A percentile compares a stretch with the other conserved stretches of the same genome.
These are phyloP conservation scores for Agmasoma carcini DNA, from an alignment of 371 early-diverging fungal species.

Conservation along the genomic window DNA sequence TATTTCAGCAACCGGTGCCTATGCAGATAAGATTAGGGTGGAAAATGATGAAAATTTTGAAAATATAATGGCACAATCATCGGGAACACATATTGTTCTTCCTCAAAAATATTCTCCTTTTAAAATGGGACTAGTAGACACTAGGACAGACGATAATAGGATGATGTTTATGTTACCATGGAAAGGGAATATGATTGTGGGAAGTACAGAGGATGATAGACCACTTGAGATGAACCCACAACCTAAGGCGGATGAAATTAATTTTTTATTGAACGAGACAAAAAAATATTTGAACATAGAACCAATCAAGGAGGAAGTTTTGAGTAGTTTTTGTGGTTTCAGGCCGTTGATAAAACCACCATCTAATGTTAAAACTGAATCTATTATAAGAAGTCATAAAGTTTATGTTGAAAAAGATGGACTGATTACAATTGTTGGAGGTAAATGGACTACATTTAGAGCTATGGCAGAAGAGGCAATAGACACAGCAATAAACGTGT, in stretches of 20 bases:
- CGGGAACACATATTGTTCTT: constrained; percentile 85
- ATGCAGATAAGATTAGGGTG: constrained; percentile 63
- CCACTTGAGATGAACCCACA: constrained; percentile 63
- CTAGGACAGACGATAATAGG: constrained; percentile 83
- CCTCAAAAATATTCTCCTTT: constrained; percentile 75
- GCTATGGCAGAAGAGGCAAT: constrained; percentile 91
- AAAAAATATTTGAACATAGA: constrained; percentile 72
- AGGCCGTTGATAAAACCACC: constrained; percentile 92
- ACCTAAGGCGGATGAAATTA: constrained; percentile 77
- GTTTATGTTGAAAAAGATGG: constrained; percentile 67
- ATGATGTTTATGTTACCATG: constrained; percentile 95
- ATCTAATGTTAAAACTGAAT: constrained; percentile 66
- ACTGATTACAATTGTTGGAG: constrained; percentile 85
- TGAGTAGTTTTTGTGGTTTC: constrained; percentile 92
- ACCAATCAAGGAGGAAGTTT: constrained; percentile 77
- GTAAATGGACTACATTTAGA: constrained; percentile 98
- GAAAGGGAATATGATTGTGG: constrained; percentile 88
- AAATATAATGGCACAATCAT: constrained; percentile 76
- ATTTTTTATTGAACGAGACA: constrained; percentile 82
- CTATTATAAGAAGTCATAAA: constrained; percentile 85
- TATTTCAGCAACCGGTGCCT: constrained; percentile 75
- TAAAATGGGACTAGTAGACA: constrained; percentile 87
- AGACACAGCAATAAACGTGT: constrained; percentile 66
- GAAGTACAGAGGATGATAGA: constrained; percentile 82
- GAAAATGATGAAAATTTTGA: constrained; percentile 61